phyloP scores from a whole-genome alignment of 495 filamentous ascomycete species.

The Talaromyces adpressus region DNA sequence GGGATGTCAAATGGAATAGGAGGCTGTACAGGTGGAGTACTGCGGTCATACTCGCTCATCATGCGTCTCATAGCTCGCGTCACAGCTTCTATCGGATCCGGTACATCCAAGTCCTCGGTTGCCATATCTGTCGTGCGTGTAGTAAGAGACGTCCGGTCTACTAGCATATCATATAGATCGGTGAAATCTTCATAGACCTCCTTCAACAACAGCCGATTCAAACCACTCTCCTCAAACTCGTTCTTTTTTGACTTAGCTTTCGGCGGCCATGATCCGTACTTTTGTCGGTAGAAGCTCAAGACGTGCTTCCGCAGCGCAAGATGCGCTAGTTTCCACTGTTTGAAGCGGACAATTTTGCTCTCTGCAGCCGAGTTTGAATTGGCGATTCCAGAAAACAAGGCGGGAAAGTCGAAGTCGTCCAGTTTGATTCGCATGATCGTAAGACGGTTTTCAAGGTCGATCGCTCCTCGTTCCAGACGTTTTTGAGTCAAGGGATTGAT shows the following conservation, averaged over 20 bases:
- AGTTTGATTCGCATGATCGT: slow-evolving; percentile 61
- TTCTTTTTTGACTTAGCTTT: slow-evolving; percentile 91
- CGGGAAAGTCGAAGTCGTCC: slow-evolving; percentile 82
- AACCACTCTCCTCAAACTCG: slow-evolving; percentile 71
- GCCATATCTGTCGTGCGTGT: slow-evolving; percentile 44
- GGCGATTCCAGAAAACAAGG: slow-evolving; percentile 80
- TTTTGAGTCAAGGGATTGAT: slow-evolving; percentile 67
- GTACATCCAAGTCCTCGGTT: slow-evolving; percentile 26
- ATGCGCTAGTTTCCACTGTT: slow-evolving; percentile 72
- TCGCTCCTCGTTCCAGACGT: slow-evolving; percentile 69
- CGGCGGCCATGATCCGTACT: slow-evolving; percentile 91
- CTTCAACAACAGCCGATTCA: slow-evolving; percentile 76
- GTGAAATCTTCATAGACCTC: slow-evolving; percentile 83
- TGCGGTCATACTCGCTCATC: slow-evolving; percentile 79
- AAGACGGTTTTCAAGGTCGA: slow-evolving; percentile 67
- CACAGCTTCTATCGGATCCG: slow-evolving; percentile 36
- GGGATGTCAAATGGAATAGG: slow-evolving; percentile 90
- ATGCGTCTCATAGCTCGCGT: slow-evolving; percentile 60
- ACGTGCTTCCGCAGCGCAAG: slow-evolving; percentile 65
- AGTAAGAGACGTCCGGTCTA: slow-evolving; percentile 57
- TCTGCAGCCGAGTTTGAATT: slow-evolving; percentile 68
- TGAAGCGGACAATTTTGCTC: slow-evolving; percentile 72
- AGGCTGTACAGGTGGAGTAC: slow-evolving; percentile 79
- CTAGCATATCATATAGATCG: slow-evolving; percentile 80
- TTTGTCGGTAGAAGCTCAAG: slow-evolving; percentile 69